A percentile compares a stretch with the other conserved stretches of the same genome.
Conservation (phyloP, 2,329 filamentous ascomycete species). For the Sphaerulina populicola region DNA sequence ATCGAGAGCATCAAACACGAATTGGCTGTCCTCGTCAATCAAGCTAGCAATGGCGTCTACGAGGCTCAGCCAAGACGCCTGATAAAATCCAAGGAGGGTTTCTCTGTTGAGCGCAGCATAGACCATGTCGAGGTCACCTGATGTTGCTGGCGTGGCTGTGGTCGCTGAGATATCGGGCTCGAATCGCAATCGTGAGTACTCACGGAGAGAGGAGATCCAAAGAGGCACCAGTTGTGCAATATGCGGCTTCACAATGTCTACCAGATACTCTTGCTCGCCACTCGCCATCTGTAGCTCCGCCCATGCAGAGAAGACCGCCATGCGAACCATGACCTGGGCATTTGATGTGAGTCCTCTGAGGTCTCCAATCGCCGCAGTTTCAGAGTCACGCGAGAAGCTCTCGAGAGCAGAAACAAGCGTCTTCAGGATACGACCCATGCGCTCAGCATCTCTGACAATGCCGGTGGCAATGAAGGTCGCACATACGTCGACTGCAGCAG, state of each 20-base stretch:
- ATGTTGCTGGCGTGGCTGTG: slow-evolving; percentile 57
- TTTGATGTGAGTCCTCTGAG: slow-evolving; percentile 88
- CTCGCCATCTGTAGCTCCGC: slow-evolving; percentile 94
- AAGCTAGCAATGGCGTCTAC: slow-evolving; percentile 95
- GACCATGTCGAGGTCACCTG: slow-evolving; percentile 81
- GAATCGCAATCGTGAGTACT: slow-evolving; percentile 86
- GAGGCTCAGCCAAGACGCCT: slow-evolving; percentile 91
- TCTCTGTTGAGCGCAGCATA: slow-evolving; percentile 93
- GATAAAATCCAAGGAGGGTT: slow-evolving; percentile 88
- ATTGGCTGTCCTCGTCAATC: slow-evolving; percentile 94
- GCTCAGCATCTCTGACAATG: slow-evolving; percentile 92
- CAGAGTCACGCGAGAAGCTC: slow-evolving; percentile 72
- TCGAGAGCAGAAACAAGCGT: slow-evolving; percentile 83
- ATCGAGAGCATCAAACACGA: slow-evolving; percentile 93
- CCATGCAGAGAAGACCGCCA: slow-evolving; percentile 95
- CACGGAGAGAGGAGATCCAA: slow-evolving; percentile 85
- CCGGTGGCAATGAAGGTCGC: slow-evolving; percentile 96
- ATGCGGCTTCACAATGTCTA: slow-evolving; percentile 81
- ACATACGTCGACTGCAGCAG: slow-evolving; percentile 93
- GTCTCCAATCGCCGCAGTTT: slow-evolving; percentile 83
- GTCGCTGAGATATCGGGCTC: slow-evolving; percentile 96
- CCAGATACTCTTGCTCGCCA: slow-evolving; percentile 79
- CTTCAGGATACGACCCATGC: slow-evolving; percentile 98
- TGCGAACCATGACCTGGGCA: slow-evolving; percentile 96
- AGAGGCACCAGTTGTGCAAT: slow-evolving; percentile 83